phyloP scores from a whole-genome alignment of 305 asterid species.

The Fraxinus dipetala region DNA sequence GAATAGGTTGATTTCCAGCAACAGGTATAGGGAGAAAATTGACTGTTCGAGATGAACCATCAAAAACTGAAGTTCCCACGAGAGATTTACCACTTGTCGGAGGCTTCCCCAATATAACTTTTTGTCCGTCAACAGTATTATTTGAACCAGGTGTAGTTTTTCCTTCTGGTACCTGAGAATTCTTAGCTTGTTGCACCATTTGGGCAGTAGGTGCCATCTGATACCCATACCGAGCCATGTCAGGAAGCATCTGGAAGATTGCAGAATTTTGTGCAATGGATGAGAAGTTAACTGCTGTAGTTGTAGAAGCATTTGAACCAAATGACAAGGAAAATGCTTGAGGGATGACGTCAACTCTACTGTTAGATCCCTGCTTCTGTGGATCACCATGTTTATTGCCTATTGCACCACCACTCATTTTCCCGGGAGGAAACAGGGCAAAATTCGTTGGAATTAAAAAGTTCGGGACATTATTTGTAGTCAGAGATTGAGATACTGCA shows the following conservation, averaged over 20 bases:
- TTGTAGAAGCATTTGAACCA: conserved; percentile 33
- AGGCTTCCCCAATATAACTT: conserved; percentile 19
- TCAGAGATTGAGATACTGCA: conserved; percentile 18
- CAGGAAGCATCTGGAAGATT: conserved; percentile 44
- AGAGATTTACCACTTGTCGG: conserved; percentile 13
- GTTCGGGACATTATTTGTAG: conserved; percentile 12
- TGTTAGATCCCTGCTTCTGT: conserved; percentile 34
- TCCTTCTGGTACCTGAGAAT: conserved; percentile 33
- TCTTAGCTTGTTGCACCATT: conserved; percentile 22
- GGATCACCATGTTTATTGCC: conserved; percentile 27
- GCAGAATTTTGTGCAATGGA: conserved; percentile 32
- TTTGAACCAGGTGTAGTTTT: not conserved
- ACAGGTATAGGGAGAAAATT: conserved; percentile 25
- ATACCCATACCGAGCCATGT: conserved; percentile 30
- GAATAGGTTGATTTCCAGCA: conserved; percentile 26
- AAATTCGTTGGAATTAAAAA: conserved; percentile 30
- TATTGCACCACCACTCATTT: not conserved
- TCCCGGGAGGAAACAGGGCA: conserved; percentile 24
- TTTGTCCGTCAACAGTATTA: not conserved
- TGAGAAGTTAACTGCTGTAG: conserved; percentile 31
- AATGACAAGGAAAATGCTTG: conserved; percentile 34
- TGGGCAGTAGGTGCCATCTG: conserved; percentile 24
- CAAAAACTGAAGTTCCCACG: conserved; percentile 30
- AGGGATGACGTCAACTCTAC: conserved; percentile 29
- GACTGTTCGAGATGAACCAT: conserved; percentile 27